Base-by-base conservation (phyloP, 805 yeast genomes). In the Grigorovia transvaalensis region DNA sequence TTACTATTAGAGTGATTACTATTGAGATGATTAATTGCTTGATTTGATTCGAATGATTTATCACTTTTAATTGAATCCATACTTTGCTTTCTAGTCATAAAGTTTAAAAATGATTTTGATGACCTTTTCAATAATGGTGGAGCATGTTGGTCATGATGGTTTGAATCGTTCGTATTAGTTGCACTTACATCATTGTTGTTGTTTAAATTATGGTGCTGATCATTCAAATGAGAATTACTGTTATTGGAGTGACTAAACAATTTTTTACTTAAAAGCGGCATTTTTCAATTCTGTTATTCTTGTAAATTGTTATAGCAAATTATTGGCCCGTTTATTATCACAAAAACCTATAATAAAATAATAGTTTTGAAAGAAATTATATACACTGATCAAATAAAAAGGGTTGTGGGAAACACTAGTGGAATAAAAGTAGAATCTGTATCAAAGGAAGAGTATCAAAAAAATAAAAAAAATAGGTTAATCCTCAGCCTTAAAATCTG, bases 51-150 rank as follows among this genome's bases (percentile, higher is more conserved):
- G 3, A 53, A 43, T 7, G 66, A 63, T 44, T 58, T 58, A 17
- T 64, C 68, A 50, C 68, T 63, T 54, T 60, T 62, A 15, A 63
- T 50, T 1, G 68, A 64, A 30, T 65, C 69, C 47, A 59, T 57
- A 46, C 66, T 61, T 43, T 61, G 66, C 44, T 65, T 62, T 51
- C 63, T 58, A 52, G 60, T 60, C 54, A 64, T 61, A 44, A 65
- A 65, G 46, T 59, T 62, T 47, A 65, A 51, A 51, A 65, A 63
- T 17, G 68, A 63, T 49, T 62, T 62, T 9, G 66, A 61, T 30
- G 55, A 56, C 44, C 62, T 59, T 17, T 57, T 54, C 35, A 57
- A 47, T 13, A 57, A 48, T 2, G 57, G 55, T 8, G 57, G 55
- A 6, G 38, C 33, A 6, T 17, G 12, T 12, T 46, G 41, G 29